Evolutionary conservation across 225 moss, liverwort and hornwort genomes (phyloP).

Genomic region (Marchantia paleacea): DNA sequence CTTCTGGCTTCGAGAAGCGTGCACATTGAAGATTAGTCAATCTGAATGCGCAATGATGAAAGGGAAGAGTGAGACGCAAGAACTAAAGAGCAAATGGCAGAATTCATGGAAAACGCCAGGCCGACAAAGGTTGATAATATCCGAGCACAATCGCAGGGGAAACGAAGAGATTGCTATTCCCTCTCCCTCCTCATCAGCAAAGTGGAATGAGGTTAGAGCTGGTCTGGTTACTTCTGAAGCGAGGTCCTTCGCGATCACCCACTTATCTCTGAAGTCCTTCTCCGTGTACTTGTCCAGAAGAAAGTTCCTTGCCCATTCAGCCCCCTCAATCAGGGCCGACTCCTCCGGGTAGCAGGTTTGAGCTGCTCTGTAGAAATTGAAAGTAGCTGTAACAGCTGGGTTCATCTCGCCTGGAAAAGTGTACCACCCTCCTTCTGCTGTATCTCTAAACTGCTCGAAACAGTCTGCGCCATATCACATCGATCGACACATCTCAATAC

Average conservation of each 20-base stretch:
- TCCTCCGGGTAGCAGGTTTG: constrained; percentile 10
- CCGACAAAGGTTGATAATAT: too few species aligned
- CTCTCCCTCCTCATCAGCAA: too few species aligned
- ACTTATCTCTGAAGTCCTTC: background rate
- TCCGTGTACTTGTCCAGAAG: background rate
- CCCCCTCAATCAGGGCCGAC: background rate
- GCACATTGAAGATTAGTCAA: too few species aligned
- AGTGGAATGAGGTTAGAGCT: too few species aligned
- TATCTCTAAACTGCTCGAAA: background rate
- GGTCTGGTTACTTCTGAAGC: background rate
- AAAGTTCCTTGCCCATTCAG: background rate
- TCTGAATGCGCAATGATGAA: too few species aligned
- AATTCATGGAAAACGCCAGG: too few species aligned
- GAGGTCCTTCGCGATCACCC: background rate
- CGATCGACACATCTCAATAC: constrained; percentile 21
- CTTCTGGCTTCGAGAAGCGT: too few species aligned
- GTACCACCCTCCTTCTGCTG: background rate
- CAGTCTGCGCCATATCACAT: background rate
- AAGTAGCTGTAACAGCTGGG: background rate
- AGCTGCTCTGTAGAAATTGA: constrained; percentile 21
- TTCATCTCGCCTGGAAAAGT: constrained; percentile 2
- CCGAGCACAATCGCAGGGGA: too few species aligned
- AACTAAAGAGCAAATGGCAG: too few species aligned
- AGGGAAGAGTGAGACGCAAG: too few species aligned
- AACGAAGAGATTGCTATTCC: too few species aligned